These are phyloP conservation scores for Podospora bellae-mahoneyi DNA, from an alignment of 495 filamentous ascomycete genomes.

Conservation along the genomic window DNA sequence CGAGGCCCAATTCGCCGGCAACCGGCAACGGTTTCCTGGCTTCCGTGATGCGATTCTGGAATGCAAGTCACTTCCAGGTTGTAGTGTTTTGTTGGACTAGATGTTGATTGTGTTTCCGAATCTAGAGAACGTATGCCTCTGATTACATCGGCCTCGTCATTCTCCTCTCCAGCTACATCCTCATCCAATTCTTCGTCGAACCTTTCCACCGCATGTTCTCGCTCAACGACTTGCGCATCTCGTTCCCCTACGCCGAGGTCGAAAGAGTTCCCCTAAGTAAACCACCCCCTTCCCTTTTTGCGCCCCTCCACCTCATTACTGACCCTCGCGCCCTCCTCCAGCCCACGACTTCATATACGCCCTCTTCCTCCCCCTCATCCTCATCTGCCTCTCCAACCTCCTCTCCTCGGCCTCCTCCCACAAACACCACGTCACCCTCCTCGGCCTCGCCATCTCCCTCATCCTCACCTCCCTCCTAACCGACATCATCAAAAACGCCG, in stretches of 20 bases:
- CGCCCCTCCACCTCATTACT: too few species aligned
- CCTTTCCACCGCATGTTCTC: slow-evolving; percentile 88
- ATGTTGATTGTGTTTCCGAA: not conserved
- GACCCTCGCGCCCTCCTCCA: slow-evolving; percentile 25
- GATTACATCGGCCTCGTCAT: slow-evolving; percentile 80
- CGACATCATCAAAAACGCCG: slow-evolving; percentile 86
- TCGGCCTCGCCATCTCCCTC: slow-evolving; percentile 74
- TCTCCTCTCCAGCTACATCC: slow-evolving; percentile 61
- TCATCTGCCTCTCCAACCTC: slow-evolving; percentile 60
- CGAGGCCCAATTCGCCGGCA: slow-evolving; percentile 20
- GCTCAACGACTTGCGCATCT: slow-evolving; percentile 76
- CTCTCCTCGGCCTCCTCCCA: slow-evolving; percentile 59
- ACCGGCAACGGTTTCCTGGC: slow-evolving; percentile 29
- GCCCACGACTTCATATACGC: slow-evolving; percentile 74
- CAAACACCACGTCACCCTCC: slow-evolving; percentile 79
- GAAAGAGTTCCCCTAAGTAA: slow-evolving; percentile 80
- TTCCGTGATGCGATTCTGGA: slow-evolving; percentile 52
- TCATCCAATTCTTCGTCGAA: slow-evolving; percentile 69
- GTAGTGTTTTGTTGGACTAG: not conserved
- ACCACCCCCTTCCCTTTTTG: slow-evolving; percentile 25
- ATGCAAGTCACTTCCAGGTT: slow-evolving; percentile 24
- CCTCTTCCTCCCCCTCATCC: slow-evolving; percentile 61
- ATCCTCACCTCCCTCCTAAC: slow-evolving; percentile 80
- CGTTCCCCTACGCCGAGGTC: slow-evolving; percentile 77
- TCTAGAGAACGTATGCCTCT: slow-evolving; percentile 72